Conservation (phyloP, 2,329 filamentous ascomycete species). For the Sporothrix variecibatus region DNA sequence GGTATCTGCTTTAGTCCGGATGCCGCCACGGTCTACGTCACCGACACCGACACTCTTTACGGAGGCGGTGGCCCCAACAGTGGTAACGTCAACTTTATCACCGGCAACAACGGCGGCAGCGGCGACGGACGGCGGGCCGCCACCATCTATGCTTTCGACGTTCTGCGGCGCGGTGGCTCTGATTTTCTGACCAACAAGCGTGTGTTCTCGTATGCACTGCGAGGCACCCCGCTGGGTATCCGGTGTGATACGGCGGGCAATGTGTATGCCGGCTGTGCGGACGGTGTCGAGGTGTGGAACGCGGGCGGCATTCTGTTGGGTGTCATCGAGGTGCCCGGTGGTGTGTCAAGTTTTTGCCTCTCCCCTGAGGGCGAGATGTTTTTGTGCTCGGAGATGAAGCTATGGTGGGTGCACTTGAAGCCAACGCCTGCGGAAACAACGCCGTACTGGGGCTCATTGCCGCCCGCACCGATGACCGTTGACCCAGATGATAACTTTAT, state of each 20-base stretch:
- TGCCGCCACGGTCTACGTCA: conserved; percentile 46
- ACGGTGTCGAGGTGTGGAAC: conserved; percentile 54
- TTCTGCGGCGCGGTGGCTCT: conserved; percentile 41
- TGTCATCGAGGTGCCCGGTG: conserved; percentile 42
- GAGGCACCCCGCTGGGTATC: conserved; percentile 48
- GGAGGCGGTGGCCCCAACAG: conserved; percentile 32
- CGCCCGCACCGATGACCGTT: not conserved
- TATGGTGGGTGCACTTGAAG: conserved; percentile 46
- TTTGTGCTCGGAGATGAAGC: conserved; percentile 48
- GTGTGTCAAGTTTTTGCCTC: conserved; percentile 50
- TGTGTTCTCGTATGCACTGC: conserved; percentile 53
- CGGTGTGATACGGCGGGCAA: conserved; percentile 47
- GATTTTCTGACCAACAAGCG: conserved; percentile 52
- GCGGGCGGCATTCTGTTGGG: conserved; percentile 48
- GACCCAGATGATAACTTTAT: conserved; percentile 25
- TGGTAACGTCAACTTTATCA: not conserved
- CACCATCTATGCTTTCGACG: conserved; percentile 53
- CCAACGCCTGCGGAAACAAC: not conserved
- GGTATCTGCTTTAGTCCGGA: conserved; percentile 45
- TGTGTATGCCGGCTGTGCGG: conserved; percentile 50
- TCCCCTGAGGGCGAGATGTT: conserved; percentile 47
- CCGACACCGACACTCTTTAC: conserved; percentile 41
- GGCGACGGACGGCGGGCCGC: conserved; percentile 37
- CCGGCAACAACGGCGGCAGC: conserved; percentile 29
- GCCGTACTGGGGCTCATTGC: not conserved